Conservation (phyloP, 192 early-diverging fungal genomes). For the Lobosporangium transversale region DNA sequence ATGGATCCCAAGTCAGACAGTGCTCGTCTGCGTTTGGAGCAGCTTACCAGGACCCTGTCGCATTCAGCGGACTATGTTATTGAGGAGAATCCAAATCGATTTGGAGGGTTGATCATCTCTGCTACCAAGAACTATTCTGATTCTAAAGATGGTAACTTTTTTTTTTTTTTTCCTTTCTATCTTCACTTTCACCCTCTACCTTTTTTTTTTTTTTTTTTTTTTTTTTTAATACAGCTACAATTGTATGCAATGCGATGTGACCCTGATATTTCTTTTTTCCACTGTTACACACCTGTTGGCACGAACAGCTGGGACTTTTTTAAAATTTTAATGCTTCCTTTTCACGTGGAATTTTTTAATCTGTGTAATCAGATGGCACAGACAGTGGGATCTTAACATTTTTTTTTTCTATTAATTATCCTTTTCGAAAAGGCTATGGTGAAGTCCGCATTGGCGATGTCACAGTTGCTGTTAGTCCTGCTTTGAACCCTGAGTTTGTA, state of each 20-base stretch:
- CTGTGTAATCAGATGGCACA: too few species aligned
- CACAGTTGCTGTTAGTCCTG: slow-evolving; percentile 55
- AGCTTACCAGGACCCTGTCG: slow-evolving; percentile 42
- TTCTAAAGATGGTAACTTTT: slow-evolving; percentile 8
- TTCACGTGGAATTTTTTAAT: slow-evolving; percentile 33
- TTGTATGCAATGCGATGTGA: too few species aligned
- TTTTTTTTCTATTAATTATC: background rate
- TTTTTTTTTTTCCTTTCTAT: background rate
- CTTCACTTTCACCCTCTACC: too few species aligned
- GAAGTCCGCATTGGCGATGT: slow-evolving; percentile 69
- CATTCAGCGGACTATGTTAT: slow-evolving; percentile 53
- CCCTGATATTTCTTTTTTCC: too few species aligned
- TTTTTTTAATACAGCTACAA: too few species aligned
- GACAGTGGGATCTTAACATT: too few species aligned
- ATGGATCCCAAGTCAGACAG: slow-evolving; percentile 47
- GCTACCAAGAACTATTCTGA: slow-evolving; percentile 24
- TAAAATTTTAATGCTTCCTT: too few species aligned
- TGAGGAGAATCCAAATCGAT: slow-evolving; percentile 37
- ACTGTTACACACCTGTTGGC: too few species aligned
- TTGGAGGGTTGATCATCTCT: slow-evolving; percentile 47
- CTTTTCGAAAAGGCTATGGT: slow-evolving; percentile 32
- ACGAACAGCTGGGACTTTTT: too few species aligned
- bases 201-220: too few species aligned
- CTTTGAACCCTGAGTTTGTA: slow-evolving; percentile 62
- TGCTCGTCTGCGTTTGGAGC: slow-evolving; percentile 44